Conservation (phyloP, 2,329 filamentous ascomycete species). For the Fusarium mangiferae region DNA sequence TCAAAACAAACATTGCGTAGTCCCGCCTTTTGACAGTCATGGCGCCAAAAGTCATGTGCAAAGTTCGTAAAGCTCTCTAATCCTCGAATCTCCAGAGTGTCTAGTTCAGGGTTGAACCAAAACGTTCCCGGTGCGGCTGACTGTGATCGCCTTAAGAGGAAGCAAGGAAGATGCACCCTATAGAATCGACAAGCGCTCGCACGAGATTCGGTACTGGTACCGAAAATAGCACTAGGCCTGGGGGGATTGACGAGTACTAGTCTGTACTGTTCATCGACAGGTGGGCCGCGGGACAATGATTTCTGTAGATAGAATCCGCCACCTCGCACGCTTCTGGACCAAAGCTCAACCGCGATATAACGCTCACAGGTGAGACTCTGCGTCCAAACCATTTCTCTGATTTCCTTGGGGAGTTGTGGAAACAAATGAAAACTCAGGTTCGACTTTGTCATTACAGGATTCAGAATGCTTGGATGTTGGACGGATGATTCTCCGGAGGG, state of each 20-base stretch:
- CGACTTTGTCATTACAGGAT: not conserved
- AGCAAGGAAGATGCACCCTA: not conserved
- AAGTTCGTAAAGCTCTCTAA: not conserved
- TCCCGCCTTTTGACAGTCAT: not conserved
- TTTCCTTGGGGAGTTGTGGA: not conserved
- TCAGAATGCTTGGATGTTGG: not conserved
- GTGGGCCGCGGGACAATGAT: fast-evolving
- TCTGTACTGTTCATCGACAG: not conserved
- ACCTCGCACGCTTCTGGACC: fast-evolving
- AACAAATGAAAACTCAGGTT: not conserved
- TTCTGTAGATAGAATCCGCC: not conserved
- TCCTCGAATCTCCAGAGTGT: not conserved
- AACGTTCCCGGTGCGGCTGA: not conserved
- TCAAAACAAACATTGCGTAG: not conserved
- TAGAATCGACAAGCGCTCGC: not conserved
- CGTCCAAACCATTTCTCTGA: not conserved
- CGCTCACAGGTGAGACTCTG: not conserved
- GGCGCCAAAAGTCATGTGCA: not conserved
- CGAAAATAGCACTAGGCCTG: not conserved
- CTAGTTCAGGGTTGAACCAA: not conserved
- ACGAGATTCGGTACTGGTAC: not conserved
- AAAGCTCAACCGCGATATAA: not conserved
- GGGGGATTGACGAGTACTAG: not conserved
- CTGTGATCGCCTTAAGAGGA: not conserved
- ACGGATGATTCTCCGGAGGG: too few relatives aligned